Conservation (phyloP, 345 rosid species). For the Hirschfeldia incana region DNA sequence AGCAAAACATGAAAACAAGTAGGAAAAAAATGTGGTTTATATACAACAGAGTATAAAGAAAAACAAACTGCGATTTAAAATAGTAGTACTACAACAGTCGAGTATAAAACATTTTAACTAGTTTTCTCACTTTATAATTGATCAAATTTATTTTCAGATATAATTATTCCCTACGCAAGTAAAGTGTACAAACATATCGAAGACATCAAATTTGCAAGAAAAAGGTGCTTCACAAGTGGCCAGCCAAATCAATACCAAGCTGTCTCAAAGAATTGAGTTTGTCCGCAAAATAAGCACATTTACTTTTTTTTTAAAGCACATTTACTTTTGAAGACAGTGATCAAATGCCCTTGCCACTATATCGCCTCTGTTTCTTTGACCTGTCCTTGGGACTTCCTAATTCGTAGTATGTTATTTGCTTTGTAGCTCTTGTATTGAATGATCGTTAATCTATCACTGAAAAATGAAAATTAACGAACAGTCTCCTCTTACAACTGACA, state of each 20-base stretch:
- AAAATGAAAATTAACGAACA: neutral
- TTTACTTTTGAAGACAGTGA: neutral
- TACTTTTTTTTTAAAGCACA: neutral
- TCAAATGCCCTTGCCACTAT: neutral
- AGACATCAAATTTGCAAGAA: neutral
- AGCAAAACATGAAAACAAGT: neutral
- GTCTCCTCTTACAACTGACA: neutral
- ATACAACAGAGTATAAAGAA: neutral
- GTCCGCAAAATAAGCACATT: neutral
- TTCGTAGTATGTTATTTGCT: no score
- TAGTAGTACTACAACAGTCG: neutral
- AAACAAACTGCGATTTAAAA: neutral
- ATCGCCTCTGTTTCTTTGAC: neutral
- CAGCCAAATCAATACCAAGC: conserved; percentile 10
- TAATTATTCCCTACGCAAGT: neutral
- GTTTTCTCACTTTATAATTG: neutral
- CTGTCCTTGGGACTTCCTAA: neutral
- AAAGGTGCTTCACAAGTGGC: conserved; percentile 8
- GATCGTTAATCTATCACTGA: no score
- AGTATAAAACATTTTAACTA: neutral
- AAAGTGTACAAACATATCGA: neutral
- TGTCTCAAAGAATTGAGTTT: neutral
- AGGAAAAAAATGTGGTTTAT: neutral
- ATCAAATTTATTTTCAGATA: neutral
- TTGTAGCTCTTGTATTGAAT: no score